These are phyloP conservation scores for Apophysomyces variabilis DNA, from an alignment of 371 early-diverging fungal genomes.

Conservation along the genomic window DNA sequence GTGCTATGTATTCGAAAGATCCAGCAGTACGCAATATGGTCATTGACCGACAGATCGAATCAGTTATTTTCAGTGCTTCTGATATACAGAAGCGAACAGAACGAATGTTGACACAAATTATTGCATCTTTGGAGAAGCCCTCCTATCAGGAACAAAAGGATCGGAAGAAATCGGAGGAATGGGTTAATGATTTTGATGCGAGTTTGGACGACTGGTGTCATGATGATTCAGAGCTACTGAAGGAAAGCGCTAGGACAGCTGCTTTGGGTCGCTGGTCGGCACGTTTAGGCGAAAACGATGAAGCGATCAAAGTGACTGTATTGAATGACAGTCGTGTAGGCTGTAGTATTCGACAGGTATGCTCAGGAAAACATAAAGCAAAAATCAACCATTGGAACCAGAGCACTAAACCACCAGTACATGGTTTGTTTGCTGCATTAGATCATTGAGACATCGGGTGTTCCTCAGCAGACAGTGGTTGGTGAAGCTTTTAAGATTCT, in stretches of 20 bases:
- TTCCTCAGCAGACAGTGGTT: slow-evolving; percentile 51
- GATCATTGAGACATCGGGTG: slow-evolving; percentile 52
- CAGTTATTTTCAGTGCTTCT: slow-evolving; percentile 45
- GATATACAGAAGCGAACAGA: slow-evolving; percentile 54
- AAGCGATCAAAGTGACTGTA: slow-evolving; percentile 46
- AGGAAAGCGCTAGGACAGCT: slow-evolving; percentile 33
- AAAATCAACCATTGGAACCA: no score
- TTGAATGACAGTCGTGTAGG: slow-evolving; percentile 51
- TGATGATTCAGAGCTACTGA: slow-evolving; percentile 49
- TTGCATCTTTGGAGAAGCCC: slow-evolving; percentile 44
- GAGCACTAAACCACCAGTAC: no score
- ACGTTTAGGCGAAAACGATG: slow-evolving; percentile 44
- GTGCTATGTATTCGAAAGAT: slow-evolving; percentile 42
- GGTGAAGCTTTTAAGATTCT: slow-evolving; percentile 52
- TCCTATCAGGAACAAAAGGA: slow-evolving; percentile 30
- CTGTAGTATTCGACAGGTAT: slow-evolving; percentile 43
- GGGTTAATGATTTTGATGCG: slow-evolving; percentile 56
- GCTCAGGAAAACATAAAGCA: no score
- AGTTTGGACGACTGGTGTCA: slow-evolving; percentile 60
- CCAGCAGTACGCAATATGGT: slow-evolving; percentile 32
- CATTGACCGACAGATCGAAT: slow-evolving; percentile 49
- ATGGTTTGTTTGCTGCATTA: background rate
- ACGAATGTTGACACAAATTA: slow-evolving; percentile 44
- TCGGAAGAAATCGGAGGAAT: slow-evolving; percentile 47
- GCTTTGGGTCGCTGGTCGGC: slow-evolving; percentile 46